Conservation (phyloP, 2,329 filamentous ascomycete species). For the Fusarium palustre region DNA sequence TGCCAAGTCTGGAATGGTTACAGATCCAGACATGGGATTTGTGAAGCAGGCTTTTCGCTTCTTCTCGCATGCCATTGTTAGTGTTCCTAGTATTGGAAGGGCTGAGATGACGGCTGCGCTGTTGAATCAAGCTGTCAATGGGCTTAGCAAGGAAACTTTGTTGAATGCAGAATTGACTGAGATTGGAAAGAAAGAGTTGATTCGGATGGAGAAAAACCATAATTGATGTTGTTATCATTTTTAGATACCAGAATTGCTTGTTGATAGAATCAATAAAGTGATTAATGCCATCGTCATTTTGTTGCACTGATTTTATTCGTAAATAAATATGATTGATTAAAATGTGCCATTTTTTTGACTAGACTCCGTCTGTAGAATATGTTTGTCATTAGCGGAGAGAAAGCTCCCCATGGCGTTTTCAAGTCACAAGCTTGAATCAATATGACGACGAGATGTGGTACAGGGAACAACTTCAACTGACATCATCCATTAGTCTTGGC, state of each 20-base stretch:
- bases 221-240: neutral
- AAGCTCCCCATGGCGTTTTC: neutral
- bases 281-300: neutral
- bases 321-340: neutral
- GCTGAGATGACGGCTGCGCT: slow-evolving; percentile 57
- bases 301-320: neutral
- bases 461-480: neutral
- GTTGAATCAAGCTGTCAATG: slow-evolving; percentile 58
- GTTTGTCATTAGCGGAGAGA: neutral
- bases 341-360: too few relatives aligned
- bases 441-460: slow-evolving; percentile 12
- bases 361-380: neutral
- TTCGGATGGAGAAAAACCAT: neutral
- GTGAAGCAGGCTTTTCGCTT: slow-evolving; percentile 15
- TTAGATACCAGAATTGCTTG: neutral
- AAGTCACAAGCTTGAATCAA: neutral
- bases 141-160: slow-evolving; percentile 61
- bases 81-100: slow-evolving; percentile 52
- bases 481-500: slow-evolving; percentile 13
- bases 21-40: slow-evolving; percentile 14
- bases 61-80: slow-evolving; percentile 28
- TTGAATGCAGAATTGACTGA: slow-evolving; percentile 56
- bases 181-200: slow-evolving; percentile 46
- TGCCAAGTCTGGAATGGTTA: slow-evolving; percentile 59
- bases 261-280: neutral